Evolutionary conservation across 179 eudicot genomes (phyloP).

Genomic region (Spinacia oleracea): DNA sequence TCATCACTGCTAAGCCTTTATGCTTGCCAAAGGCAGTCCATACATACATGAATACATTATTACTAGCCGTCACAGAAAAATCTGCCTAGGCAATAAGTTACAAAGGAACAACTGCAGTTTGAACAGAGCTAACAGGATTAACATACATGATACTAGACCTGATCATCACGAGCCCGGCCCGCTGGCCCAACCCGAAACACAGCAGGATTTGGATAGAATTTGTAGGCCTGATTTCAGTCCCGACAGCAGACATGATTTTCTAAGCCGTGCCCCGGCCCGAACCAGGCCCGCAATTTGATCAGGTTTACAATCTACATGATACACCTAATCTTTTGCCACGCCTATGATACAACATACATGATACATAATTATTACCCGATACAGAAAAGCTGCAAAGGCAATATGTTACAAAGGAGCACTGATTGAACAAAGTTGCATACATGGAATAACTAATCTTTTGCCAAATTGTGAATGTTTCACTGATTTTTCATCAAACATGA

Average conservation of each 20-base stretch:
- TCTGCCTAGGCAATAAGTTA: neutral
- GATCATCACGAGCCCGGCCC: no score
- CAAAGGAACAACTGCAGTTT: neutral
- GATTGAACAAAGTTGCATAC: neutral
- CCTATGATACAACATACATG: neutral
- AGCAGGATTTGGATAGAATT: no score
- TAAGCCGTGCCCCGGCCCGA: no score
- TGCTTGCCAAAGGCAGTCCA: neutral
- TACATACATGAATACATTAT: no score
- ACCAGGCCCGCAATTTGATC: no score
- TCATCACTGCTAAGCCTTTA: neutral
- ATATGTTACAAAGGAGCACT: neutral
- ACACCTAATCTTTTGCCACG: neutral
- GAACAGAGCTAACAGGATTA: neutral
- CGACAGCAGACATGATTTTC: no score
- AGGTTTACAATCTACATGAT: no score
- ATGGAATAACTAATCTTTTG: neutral
- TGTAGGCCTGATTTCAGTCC: no score
- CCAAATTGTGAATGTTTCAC: neutral
- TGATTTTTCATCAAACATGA: neutral
- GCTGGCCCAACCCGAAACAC: no score
- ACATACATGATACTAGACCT: no score
- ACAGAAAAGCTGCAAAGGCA: neutral
- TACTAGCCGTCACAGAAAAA: neutral
- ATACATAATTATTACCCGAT: neutral